Conservation (phyloP, 352 stramenopile species). For the Phytophthora vignae region DNA sequence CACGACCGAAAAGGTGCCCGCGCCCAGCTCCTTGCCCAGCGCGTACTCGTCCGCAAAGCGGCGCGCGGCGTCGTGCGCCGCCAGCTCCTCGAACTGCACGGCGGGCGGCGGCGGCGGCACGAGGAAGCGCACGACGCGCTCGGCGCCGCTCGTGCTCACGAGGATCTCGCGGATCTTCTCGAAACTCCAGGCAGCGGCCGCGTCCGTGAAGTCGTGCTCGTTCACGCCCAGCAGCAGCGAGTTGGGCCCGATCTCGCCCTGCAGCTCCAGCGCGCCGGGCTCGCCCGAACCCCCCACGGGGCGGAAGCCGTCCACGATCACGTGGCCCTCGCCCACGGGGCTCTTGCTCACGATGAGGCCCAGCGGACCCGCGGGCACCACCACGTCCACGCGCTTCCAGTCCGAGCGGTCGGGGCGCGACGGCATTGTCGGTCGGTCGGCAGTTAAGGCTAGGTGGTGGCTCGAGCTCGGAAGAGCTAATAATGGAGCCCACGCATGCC, state of each 20-base stretch:
- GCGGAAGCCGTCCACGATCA: constrained; percentile 83
- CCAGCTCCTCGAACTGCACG: constrained; percentile 48
- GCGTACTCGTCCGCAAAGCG: constrained; percentile 73
- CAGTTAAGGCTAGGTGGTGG: neutral
- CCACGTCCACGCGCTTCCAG: constrained; percentile 68
- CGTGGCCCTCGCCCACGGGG: constrained; percentile 41
- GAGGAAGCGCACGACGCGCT: constrained; percentile 72
- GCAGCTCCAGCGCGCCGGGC: constrained; percentile 50
- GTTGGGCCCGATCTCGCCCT: constrained; percentile 47
- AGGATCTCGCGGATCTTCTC: constrained; percentile 79
- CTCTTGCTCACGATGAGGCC: constrained; percentile 83
- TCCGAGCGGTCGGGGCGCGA: constrained; percentile 30
- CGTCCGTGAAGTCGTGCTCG: constrained; percentile 67
- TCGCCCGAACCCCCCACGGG: constrained; percentile 53
- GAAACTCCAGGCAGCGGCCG: constrained; percentile 49
- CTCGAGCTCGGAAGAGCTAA: neutral
- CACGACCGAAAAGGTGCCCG: constrained; percentile 80
- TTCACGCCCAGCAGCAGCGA: constrained; percentile 78
- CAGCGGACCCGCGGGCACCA: constrained; percentile 69
- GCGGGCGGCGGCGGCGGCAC: constrained; percentile 51
- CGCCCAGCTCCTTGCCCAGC: constrained; percentile 75
- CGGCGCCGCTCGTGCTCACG: constrained; percentile 60
- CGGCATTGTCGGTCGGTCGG: constrained; percentile 5
- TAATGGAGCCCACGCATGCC: neutral
- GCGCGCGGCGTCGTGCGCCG: constrained; percentile 26